phyloP scores from a whole-genome alignment of 495 filamentous ascomycete species.

The Penicillium coprophilum region DNA sequence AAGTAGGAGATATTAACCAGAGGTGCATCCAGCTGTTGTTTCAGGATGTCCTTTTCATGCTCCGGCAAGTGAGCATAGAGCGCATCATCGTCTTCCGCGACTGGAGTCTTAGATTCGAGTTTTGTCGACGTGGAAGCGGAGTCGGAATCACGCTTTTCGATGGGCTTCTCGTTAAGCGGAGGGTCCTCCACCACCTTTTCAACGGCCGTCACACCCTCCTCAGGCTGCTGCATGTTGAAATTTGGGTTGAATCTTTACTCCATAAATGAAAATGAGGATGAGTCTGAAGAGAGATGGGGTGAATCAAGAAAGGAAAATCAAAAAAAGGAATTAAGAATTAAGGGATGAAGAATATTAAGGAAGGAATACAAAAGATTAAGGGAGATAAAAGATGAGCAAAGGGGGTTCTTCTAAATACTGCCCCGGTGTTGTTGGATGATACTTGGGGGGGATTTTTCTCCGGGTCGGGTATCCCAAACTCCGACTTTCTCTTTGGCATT shows the following conservation, averaged over 20 bases:
- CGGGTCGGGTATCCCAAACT: slow-evolving; percentile 12
- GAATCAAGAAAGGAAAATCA: too few relatives aligned
- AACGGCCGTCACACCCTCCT: slow-evolving; percentile 21
- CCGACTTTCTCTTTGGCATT: neutral
- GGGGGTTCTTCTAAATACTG: too few relatives aligned
- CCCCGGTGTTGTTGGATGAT: too few relatives aligned
- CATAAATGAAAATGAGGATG: slow-evolving; percentile 7
- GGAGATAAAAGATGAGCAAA: neutral
- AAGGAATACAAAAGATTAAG: neutral
- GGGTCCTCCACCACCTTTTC: slow-evolving; percentile 21
- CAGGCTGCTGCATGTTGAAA: slow-evolving; percentile 26
- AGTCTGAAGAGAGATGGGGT: neutral
- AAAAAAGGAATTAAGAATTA: too few relatives aligned
- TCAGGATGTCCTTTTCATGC: slow-evolving; percentile 65
- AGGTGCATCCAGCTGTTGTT: slow-evolving; percentile 68
- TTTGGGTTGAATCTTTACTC: slow-evolving; percentile 1
- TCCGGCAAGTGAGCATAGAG: slow-evolving; percentile 39
- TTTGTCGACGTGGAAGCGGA: slow-evolving; percentile 30
- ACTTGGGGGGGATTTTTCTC: neutral
- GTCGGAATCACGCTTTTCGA: slow-evolving; percentile 17
- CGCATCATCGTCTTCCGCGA: slow-evolving; percentile 32
- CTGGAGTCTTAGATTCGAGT: slow-evolving; percentile 19
- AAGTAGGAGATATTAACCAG: slow-evolving; percentile 62
- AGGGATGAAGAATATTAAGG: neutral
- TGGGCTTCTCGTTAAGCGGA: slow-evolving; percentile 13